These are phyloP conservation scores for Ceratocystis variospora DNA, from an alignment of 2,329 filamentous ascomycete genomes.

Conservation along the genomic window DNA sequence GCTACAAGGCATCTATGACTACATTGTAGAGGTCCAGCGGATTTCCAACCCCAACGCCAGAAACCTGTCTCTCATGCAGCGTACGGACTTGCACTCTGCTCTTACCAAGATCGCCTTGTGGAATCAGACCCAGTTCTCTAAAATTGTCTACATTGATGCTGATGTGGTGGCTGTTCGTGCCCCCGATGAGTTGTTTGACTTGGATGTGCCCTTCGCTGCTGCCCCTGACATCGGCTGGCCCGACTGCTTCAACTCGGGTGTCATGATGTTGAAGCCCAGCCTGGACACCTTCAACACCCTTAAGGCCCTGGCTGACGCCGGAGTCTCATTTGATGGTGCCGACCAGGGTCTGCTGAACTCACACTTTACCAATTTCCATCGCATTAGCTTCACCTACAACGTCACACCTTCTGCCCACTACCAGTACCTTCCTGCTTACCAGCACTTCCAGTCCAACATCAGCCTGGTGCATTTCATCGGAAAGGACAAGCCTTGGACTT, in stretches of 20 bases:
- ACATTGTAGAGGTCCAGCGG: slow-evolving; percentile 69
- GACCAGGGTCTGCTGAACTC: slow-evolving; percentile 94
- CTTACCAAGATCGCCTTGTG: slow-evolving; percentile 96
- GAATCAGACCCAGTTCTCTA: slow-evolving; percentile 78
- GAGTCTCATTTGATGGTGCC: slow-evolving; percentile 90
- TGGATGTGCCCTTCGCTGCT: slow-evolving; percentile 47
- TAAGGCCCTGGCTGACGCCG: slow-evolving; percentile 66
- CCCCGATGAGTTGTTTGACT: slow-evolving; percentile 79
- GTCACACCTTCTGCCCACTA: slow-evolving; percentile 94
- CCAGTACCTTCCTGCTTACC: slow-evolving; percentile 91
- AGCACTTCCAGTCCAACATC: slow-evolving; percentile 81
- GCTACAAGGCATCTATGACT: slow-evolving; percentile 77
- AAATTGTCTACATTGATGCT: slow-evolving; percentile 88
- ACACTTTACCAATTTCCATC: slow-evolving; percentile 78
- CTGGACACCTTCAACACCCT: slow-evolving; percentile 79
- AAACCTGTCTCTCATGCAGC: slow-evolving; percentile 85
- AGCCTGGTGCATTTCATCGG: slow-evolving; percentile 93
- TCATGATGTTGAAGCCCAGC: slow-evolving; percentile 82
- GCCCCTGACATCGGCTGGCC: slow-evolving; percentile 96
- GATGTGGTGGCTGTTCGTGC: slow-evolving; percentile 84
- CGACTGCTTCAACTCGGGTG: slow-evolving; percentile 93
- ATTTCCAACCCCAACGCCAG: slow-evolving; percentile 63
- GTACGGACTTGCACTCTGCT: slow-evolving; percentile 74
- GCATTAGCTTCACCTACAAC: slow-evolving; percentile 90
- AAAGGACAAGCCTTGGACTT: slow-evolving; percentile 73